Evolutionary conservation across 1,284 basidiomycete genomes (phyloP), one percentile per base, ranked within the genome.

Genomic region (Anthracocystis setariae): DNA sequence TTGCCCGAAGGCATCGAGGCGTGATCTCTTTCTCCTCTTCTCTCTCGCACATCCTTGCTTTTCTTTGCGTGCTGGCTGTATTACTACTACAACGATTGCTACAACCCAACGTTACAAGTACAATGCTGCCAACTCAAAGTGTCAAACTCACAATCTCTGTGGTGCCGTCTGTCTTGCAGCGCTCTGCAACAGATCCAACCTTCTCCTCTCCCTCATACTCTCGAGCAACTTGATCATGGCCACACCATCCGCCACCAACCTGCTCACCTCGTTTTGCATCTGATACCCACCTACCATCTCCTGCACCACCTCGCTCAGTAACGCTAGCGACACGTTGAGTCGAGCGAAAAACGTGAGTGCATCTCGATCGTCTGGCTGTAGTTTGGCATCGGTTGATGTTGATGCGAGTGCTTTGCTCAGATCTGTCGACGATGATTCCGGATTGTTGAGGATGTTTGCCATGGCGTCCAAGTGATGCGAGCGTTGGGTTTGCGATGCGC

Each of bases 211-310:
- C 24, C 62, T 38, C 72, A 76, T 76, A 21, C 61, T 39, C 29
- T 67, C 64, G 35, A 74, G 45, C 39, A 71, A 21, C 46, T 54
- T 61, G 23, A 74, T 42, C 43, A 76, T 67, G 17, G 46, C 44
- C 15, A 54, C 39, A 3, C 56, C 69, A 18, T 67, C 59, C 2
- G 8, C 18, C 23, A 63, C 66, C 44, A 65, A 21, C 42, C 25
- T n/a, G 3, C 5, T 8, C 9, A 46, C 47, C 8, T 47, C 17
- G 20, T 52, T 37, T 40, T 66, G 63, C 32, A 94, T 86, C 7
- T 90, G 88, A 80, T 96, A 97, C n/a, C 93, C 84, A 3, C 90
- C 88, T 51, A 97, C 87, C 73, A 98, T 92, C 83, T 96, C 92
- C 82, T 97, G 94, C 0, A 91, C 88, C 64, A 95, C 90, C 20